Evolutionary conservation across 805 yeast genomes (phyloP).

Genomic region (Komagataella kurtzmanii): DNA sequence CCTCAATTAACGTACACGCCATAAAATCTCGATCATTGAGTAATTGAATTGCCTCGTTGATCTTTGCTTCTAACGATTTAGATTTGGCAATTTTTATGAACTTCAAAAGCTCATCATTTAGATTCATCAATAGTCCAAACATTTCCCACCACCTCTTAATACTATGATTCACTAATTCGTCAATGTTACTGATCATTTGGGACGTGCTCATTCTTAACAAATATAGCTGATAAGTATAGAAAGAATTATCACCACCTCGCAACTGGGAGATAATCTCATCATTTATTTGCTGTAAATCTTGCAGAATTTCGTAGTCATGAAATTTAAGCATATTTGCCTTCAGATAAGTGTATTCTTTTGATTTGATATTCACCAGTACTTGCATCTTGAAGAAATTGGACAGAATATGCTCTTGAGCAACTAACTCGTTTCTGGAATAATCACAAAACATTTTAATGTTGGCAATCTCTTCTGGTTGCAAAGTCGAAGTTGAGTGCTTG

Average conservation of each 20-base stretch:
- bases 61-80: neutral
- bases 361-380: constrained; percentile 19
- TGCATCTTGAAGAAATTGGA: constrained; percentile 23
- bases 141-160: constrained; percentile 31
- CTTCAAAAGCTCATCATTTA: constrained; percentile 15
- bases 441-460: constrained; percentile 35
- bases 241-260: constrained; percentile 4
- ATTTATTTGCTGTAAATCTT: constrained; percentile 1
- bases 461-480: constrained; percentile 22
- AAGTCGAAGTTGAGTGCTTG: constrained; percentile 6
- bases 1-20: neutral
- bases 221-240: constrained; percentile 2
- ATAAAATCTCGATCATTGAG: neutral
- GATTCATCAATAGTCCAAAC: constrained; percentile 24
- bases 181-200: constrained; percentile 18
- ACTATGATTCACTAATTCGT: constrained; percentile 17
- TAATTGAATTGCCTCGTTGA: neutral
- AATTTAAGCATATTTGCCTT: constrained; percentile 3
- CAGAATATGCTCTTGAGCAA: constrained; percentile 14
- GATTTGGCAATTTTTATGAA: neutral
- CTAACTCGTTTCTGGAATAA: constrained; percentile 30
- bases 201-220: constrained; percentile 7
- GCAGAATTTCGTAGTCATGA: constrained; percentile 3
- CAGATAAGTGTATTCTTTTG: constrained; percentile 16
- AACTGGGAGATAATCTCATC: constrained; percentile 1